These are phyloP conservation scores for Alliaria petiolata DNA, from an alignment of 345 rosid genomes.

Conservation along the genomic window DNA sequence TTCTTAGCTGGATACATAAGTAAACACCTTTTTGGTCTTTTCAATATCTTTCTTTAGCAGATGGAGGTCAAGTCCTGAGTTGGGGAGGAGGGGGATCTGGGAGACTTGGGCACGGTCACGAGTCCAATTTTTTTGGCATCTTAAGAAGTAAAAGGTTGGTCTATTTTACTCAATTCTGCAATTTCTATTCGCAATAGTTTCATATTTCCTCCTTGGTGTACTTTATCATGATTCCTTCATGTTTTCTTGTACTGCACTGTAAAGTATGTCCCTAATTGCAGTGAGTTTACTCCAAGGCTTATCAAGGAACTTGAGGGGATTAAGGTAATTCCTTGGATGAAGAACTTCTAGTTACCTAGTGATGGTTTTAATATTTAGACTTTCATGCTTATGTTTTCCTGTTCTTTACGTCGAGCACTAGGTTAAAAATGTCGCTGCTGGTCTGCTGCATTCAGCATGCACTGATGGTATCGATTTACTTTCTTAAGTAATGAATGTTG, in stretches of 20 bases:
- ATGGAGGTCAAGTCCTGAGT: constrained; percentile 73
- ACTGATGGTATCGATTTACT: constrained; percentile 56
- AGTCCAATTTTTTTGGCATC: constrained; percentile 65
- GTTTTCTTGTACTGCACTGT: constrained; percentile 16
- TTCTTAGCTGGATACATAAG: constrained; percentile 4
- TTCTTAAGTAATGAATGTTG: constrained; percentile 2
- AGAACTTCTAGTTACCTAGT: background rate
- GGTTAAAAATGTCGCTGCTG: constrained; percentile 82
- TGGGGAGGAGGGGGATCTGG: constrained; percentile 93
- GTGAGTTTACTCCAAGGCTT: constrained; percentile 92
- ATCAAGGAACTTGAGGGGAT: constrained; percentile 81
- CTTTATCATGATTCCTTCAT: constrained; percentile 14
- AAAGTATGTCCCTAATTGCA: constrained; percentile 37
- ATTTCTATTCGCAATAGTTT: background rate
- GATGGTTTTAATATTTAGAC: background rate
- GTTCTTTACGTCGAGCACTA: constrained; percentile 29
- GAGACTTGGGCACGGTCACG: constrained; percentile 87
- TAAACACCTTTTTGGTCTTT: background rate
- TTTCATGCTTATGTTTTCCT: constrained; percentile 14
- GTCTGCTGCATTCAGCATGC: constrained; percentile 86
- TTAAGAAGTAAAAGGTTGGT: constrained; percentile 63
- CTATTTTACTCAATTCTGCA: background rate
- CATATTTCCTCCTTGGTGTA: background rate
- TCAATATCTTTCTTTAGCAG: constrained; percentile 37
- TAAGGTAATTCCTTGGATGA: constrained; percentile 47